phyloP scores from a whole-genome alignment of 345 rosid genomes.

The Microthlaspi erraticum region DNA sequence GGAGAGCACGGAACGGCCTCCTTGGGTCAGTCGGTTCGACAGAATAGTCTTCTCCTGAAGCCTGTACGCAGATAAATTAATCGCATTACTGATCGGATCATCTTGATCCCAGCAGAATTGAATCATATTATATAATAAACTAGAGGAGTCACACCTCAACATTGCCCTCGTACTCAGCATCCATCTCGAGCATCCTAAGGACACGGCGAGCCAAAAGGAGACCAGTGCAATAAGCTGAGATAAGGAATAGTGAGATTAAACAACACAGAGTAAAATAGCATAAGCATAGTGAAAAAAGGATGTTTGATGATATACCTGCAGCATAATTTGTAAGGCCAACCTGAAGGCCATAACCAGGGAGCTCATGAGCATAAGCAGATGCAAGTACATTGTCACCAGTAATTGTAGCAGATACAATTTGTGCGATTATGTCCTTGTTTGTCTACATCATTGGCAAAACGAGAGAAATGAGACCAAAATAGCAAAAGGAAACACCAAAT shows the following conservation, averaged over 20 bases:
- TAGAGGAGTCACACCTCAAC: neutral
- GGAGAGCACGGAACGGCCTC: slow-evolving; percentile 33
- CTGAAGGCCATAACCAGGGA: slow-evolving; percentile 25
- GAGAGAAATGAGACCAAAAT: neutral
- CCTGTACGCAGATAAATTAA: neutral
- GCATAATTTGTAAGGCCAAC: slow-evolving; percentile 29
- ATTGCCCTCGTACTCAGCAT: slow-evolving; percentile 30
- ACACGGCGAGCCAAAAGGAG: slow-evolving; percentile 31
- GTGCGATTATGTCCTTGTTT: slow-evolving; percentile 19
- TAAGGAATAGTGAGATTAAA: neutral
- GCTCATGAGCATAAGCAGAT: slow-evolving; percentile 39
- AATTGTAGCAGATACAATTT: slow-evolving; percentile 19
- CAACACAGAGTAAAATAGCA: neutral
- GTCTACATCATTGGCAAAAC: neutral
- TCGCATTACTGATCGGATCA: neutral
- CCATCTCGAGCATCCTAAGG: slow-evolving; percentile 26
- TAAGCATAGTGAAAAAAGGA: neutral
- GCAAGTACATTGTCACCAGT: slow-evolving; percentile 32
- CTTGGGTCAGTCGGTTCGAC: slow-evolving; percentile 23
- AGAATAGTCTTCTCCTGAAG: slow-evolving; percentile 28
- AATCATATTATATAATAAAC: neutral
- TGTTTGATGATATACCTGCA: neutral
- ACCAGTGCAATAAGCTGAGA: slow-evolving; percentile 20
- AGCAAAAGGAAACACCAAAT: neutral
- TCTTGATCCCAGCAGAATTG: neutral